Evolutionary conservation across 2,329 filamentous ascomycete genomes (phyloP).

Genomic region (Coleophoma cylindrospora): DNA sequence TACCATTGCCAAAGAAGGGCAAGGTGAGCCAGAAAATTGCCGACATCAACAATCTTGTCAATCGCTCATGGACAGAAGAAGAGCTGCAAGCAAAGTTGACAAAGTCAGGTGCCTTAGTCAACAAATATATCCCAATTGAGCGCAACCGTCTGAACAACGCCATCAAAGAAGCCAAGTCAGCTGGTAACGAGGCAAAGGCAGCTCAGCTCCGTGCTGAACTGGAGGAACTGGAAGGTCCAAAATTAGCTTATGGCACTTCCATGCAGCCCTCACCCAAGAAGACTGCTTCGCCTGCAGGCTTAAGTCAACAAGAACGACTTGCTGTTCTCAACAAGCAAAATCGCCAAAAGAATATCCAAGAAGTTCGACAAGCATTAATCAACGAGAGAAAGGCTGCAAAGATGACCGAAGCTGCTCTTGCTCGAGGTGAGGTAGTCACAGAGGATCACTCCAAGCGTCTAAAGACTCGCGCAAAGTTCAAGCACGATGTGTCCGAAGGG

Average conservation of each 20-base stretch:
- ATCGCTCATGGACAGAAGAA: constrained; percentile 75
- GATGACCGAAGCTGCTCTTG: constrained; percentile 54
- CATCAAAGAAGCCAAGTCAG: constrained; percentile 60
- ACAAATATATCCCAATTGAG: constrained; percentile 61
- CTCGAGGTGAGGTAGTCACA: constrained; percentile 56
- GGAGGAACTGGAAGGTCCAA: constrained; percentile 59
- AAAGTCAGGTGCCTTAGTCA: constrained; percentile 62
- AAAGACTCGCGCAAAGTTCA: constrained; percentile 62
- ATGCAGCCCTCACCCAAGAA: constrained; percentile 50
- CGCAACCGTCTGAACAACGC: constrained; percentile 62
- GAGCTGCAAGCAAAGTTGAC: constrained; percentile 78
- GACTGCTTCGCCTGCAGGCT: constrained; percentile 37
- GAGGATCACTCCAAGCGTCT: constrained; percentile 58
- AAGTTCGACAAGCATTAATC: constrained; percentile 85
- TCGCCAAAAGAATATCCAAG: constrained; percentile 77
- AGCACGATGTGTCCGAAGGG: constrained; percentile 55
- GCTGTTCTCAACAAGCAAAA: constrained; percentile 81
- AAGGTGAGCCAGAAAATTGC: constrained; percentile 67
- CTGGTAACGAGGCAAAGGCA: constrained; percentile 54
- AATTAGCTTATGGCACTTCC: constrained; percentile 68
- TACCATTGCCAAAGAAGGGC: constrained; percentile 69
- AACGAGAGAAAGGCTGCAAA: constrained; percentile 66
- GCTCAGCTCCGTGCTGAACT: constrained; percentile 54
- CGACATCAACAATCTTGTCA: constrained; percentile 75
- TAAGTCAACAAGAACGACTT: constrained; percentile 73